phyloP scores from a whole-genome alignment of 2,329 filamentous ascomycete genomes.

The Thielaviopsis populi region DNA sequence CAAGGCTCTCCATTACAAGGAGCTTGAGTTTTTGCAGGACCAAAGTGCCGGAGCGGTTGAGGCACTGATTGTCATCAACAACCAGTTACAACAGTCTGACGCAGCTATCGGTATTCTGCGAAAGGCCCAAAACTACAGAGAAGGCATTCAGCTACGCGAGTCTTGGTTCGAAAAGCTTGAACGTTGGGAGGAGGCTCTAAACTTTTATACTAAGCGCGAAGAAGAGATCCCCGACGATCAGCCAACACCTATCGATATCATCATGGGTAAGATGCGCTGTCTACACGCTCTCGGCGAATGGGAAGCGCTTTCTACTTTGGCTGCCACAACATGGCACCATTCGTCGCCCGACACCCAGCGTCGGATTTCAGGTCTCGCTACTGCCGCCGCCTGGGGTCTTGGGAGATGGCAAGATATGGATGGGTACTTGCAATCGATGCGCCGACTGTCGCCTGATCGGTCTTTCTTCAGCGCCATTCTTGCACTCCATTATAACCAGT shows the following conservation, averaged over 20 bases:
- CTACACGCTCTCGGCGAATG: constrained; percentile 93
- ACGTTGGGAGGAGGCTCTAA: constrained; percentile 91
- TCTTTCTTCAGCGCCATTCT: constrained; percentile 97
- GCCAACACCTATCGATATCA: constrained; percentile 66
- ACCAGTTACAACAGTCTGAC: constrained; percentile 95
- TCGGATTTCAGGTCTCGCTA: constrained; percentile 81
- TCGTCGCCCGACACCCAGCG: constrained; percentile 77
- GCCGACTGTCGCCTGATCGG: constrained; percentile 78
- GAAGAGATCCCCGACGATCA: constrained; percentile 26
- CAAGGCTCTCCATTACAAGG: constrained; percentile 97
- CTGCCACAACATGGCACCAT: constrained; percentile 86
- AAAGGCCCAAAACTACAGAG: constrained; percentile 88
- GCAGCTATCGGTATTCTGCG: constrained; percentile 94
- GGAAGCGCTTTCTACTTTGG: constrained; percentile 79
- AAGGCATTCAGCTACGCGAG: constrained; percentile 84
- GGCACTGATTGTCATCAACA: constrained; percentile 97
- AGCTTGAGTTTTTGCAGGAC: constrained; percentile 94
- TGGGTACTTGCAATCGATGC: constrained; percentile 89
- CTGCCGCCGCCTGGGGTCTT: constrained; percentile 89
- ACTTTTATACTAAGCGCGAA: constrained; percentile 70
- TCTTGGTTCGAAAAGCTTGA: constrained; percentile 99
- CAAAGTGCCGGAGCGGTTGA: constrained; percentile 92
- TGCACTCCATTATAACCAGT: constrained; percentile 88
- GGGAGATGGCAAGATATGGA: constrained; percentile 99
- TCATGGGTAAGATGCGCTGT: constrained; percentile 99